A percentile compares a stretch with the other conserved stretches of the same genome.
phyloP scores from a whole-genome alignment of 768 basidiomycete genomes.

The Hemileccinum rubropunctum region DNA sequence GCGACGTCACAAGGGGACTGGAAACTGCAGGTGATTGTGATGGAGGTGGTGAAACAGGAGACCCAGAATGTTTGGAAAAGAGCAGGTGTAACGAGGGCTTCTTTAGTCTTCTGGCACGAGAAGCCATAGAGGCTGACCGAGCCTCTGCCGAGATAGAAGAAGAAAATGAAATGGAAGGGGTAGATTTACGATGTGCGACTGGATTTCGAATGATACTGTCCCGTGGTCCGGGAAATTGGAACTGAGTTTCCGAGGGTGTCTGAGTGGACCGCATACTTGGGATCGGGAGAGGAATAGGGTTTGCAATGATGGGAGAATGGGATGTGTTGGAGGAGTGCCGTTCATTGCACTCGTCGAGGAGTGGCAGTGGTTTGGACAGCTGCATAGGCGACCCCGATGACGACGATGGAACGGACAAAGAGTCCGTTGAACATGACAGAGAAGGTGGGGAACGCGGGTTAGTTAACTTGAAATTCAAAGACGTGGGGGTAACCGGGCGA shows the following conservation, averaged over 20 bases:
- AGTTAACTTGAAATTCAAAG: constrained; percentile 26
- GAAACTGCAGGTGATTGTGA: constrained; percentile 25
- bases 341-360: constrained; percentile 31
- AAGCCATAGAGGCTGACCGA: constrained; percentile 36
- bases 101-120: constrained; percentile 43
- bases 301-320: constrained; percentile 30
- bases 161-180: constrained; percentile 33
- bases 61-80: constrained; percentile 62
- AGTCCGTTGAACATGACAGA: constrained; percentile 59
- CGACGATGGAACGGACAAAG: constrained; percentile 51
- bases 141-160: constrained; percentile 32
- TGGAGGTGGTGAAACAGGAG: constrained; percentile 38
- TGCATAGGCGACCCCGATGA: constrained; percentile 42
- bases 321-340: constrained; percentile 22
- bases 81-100: constrained; percentile 69
- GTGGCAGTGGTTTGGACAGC: constrained; percentile 37
- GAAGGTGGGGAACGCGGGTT: constrained; percentile 41
- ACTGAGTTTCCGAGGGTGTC: constrained; percentile 19
- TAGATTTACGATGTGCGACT: constrained; percentile 36
- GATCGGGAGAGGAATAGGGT: constrained; percentile 26
- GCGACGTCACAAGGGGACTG: constrained; percentile 8
- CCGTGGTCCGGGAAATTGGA: constrained; percentile 47
- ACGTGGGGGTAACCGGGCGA: constrained; percentile 37
- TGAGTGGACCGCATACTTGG: constrained; percentile 22
- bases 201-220: constrained; percentile 30